Base-by-base conservation (phyloP, 1,284 basidiomycete species). In the Ustilago curta region DNA sequence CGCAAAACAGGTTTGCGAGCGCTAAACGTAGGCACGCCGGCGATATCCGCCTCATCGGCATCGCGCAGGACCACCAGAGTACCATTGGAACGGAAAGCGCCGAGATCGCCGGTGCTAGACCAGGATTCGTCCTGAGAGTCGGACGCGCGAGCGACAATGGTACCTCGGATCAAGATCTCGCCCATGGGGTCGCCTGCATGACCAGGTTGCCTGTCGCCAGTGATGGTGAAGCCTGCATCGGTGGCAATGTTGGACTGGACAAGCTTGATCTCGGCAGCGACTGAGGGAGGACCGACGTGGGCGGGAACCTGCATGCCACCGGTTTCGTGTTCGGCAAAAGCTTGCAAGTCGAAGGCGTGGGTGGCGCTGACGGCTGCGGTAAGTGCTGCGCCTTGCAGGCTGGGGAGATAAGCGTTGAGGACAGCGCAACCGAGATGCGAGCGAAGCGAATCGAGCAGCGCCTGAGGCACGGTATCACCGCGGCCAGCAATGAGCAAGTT, bases 281-380 rank as follows among this genome's bases (percentile, higher is more conserved):
- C 82, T 12, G 71, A 64, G 14, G 83, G 81, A 8, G 83, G 79
- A n/a, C 83, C 83, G 11, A 79, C 78, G 32, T 83, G 80, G 9
- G 79, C 73, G 2, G 71, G 72, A 18, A 76, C 54, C 52, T 75
- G 65, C 53, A 78, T 74, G 18, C 62, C 64, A 2, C 55, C 64
- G 3, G 73, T 51, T 45, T 75, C 69, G 59, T 77, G 70, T 16
- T 68, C 60, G 21, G 77, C 76, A 60, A 84, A 84, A 2, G 80
- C 80, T 42, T 84, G 83, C 7, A 84, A 59, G 49, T 84, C 83
- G 54, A 76, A 75, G 11, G 78, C 62, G 43, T 84, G 79, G 0
- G 81, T 70, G 2, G 77, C 57, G n/a, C 70, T 70, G 32, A 83
- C 44, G 0, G 83, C 70, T 0, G 80, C 78, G 2, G 79, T 78